phyloP scores from a whole-genome alignment of 352 stramenopile species.

The Globisporangium abappressorium region DNA sequence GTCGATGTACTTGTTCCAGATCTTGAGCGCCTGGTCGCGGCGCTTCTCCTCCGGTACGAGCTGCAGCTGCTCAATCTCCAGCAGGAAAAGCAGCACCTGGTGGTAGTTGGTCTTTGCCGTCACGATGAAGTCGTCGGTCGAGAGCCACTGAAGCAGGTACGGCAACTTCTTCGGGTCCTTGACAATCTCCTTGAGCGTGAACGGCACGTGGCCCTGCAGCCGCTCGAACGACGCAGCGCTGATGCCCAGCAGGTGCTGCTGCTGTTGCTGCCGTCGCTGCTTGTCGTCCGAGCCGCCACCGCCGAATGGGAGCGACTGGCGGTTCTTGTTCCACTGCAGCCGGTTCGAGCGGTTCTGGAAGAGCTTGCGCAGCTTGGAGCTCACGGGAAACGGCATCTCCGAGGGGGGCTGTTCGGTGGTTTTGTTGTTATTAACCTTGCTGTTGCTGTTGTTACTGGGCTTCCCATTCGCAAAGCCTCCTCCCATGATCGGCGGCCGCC shows the following conservation, averaged over 20 bases:
- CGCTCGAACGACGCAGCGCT: constrained; percentile 63
- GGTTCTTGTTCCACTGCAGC: constrained; percentile 49
- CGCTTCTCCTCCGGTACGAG: constrained; percentile 63
- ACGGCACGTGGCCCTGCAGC: constrained; percentile 75
- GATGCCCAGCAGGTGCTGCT: constrained; percentile 44
- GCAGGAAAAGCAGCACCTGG: constrained; percentile 81
- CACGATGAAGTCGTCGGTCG: constrained; percentile 34
- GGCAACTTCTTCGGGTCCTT: constrained; percentile 85
- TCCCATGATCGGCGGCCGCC: neutral
- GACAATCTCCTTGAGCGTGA: constrained; percentile 82
- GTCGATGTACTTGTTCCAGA: constrained; percentile 87
- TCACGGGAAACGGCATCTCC: constrained; percentile 56
- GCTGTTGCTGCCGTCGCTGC: constrained; percentile 44
- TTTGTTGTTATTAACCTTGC: constrained; percentile 3
- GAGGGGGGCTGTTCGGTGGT: neutral
- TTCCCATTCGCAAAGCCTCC: neutral
- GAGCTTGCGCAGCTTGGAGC: constrained; percentile 70
- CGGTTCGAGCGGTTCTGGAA: constrained; percentile 53
- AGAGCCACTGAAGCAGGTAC: constrained; percentile 78
- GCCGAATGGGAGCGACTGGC: constrained; percentile 7
- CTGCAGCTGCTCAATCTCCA: constrained; percentile 81
- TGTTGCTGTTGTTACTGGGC: neutral
- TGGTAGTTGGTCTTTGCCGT: constrained; percentile 58
- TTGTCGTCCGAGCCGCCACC: constrained; percentile 4
- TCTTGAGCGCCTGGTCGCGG: constrained; percentile 73